These are phyloP conservation scores for Mortierella sp. DNA, from an alignment of 371 early-diverging fungal species.

Conservation along the genomic window DNA sequence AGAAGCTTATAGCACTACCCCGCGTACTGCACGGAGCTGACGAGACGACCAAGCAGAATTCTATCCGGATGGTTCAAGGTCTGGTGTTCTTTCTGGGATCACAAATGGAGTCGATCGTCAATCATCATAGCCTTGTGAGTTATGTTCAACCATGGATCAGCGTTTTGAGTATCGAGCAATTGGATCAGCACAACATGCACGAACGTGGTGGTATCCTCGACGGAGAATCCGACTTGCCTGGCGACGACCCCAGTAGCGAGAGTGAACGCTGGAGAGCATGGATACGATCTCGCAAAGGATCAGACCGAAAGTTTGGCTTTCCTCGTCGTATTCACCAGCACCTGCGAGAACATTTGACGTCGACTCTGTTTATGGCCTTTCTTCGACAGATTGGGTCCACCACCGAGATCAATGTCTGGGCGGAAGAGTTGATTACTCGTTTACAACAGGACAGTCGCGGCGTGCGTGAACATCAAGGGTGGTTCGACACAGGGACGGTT, in stretches of 20 bases:
- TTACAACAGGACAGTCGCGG: slow-evolving; percentile 26
- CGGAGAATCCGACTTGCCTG: background rate
- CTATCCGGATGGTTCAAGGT: slow-evolving; percentile 24
- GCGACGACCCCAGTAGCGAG: background rate
- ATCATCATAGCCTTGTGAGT: slow-evolving; percentile 22
- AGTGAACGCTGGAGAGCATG: slow-evolving; percentile 30
- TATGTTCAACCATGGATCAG: slow-evolving; percentile 39
- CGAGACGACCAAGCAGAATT: slow-evolving; percentile 27
- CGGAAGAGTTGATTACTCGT: slow-evolving; percentile 24
- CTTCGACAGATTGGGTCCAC: slow-evolving; percentile 42
- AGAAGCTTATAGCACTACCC: slow-evolving; percentile 33
- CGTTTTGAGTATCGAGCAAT: slow-evolving; percentile 32
- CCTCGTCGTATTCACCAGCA: slow-evolving; percentile 40
- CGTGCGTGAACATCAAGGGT: slow-evolving; percentile 38
- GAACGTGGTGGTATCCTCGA: slow-evolving; percentile 35
- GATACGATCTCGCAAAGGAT: slow-evolving; percentile 20
- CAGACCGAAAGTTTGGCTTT: slow-evolving; percentile 39
- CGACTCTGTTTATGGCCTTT: slow-evolving; percentile 24
- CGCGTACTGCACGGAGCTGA: slow-evolving; percentile 39
- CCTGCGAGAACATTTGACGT: slow-evolving; percentile 33
- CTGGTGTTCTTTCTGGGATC: slow-evolving; percentile 29
- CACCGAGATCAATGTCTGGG: slow-evolving; percentile 34
- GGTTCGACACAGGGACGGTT: slow-evolving; percentile 29
- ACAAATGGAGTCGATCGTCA: slow-evolving; percentile 30
- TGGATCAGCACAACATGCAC: slow-evolving; percentile 49